Evolutionary conservation across 106 monocot genomes (phyloP).

Genomic region (Platanthera zijinensis): DNA sequence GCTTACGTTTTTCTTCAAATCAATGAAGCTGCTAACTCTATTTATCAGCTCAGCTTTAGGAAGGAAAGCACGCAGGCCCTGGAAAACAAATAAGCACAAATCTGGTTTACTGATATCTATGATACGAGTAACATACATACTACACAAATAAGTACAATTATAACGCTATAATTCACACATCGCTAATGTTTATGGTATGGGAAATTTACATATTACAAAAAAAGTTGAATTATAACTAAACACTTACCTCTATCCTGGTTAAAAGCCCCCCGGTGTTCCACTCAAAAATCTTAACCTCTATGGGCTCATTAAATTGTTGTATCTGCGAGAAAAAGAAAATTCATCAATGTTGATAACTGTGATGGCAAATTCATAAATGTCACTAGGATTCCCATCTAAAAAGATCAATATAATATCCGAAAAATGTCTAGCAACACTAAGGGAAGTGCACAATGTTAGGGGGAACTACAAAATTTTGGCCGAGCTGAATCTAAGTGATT

Average conservation of each 20-base stretch:
- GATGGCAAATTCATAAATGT: background rate
- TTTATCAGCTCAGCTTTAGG: conserved; percentile 91
- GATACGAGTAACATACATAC: background rate
- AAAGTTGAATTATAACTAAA: background rate
- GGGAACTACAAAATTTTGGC: background rate
- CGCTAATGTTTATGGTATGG: background rate
- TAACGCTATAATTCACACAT: background rate
- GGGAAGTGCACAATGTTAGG: background rate
- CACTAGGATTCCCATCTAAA: background rate
- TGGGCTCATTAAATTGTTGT: conserved; percentile 68
- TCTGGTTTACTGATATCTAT: background rate
- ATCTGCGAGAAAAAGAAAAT: conserved; percentile 43
- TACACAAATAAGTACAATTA: background rate
- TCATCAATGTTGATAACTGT: background rate
- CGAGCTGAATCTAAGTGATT: background rate
- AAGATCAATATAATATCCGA: background rate
- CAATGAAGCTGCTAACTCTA: conserved; percentile 60
- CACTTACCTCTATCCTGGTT: conserved; percentile 76
- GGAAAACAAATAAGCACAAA: conserved; percentile 8
- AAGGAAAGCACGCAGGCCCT: conserved; percentile 91
- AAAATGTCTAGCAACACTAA: background rate
- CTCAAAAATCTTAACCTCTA: conserved; percentile 80
- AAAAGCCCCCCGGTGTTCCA: conserved; percentile 95
- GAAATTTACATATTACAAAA: background rate
- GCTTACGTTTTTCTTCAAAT: conserved; percentile 82